Percentiles rank a stretch among this genome's conserved stretches.
These are phyloP conservation scores for Boletus vinaceobasis DNA, from an alignment of 768 basidiomycete genomes.

Conservation along the genomic window DNA sequence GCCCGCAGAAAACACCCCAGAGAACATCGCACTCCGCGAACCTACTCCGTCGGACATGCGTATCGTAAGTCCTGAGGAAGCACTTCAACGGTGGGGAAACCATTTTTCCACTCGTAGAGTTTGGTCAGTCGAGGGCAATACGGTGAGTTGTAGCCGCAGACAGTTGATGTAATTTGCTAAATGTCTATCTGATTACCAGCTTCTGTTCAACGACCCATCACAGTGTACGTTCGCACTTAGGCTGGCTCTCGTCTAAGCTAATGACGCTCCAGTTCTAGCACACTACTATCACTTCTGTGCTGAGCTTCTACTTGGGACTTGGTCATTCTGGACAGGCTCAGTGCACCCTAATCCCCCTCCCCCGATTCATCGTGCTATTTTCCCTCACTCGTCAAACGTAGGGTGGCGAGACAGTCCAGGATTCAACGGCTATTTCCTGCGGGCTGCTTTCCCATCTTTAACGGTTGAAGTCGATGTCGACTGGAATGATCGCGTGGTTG, in stretches of 20 bases:
- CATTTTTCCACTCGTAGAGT: slow-evolving; percentile 46
- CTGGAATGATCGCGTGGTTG: slow-evolving; percentile 61
- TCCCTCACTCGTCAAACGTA: slow-evolving; percentile 53
- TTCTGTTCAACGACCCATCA: slow-evolving; percentile 63
- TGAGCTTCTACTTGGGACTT: slow-evolving; percentile 72
- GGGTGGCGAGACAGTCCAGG: slow-evolving; percentile 77
- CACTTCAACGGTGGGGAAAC: slow-evolving; percentile 57
- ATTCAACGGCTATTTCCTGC: slow-evolving; percentile 75
- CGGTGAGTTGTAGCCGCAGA: slow-evolving; percentile 42
- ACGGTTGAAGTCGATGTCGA: slow-evolving; percentile 66
- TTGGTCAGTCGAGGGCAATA: slow-evolving; percentile 68
- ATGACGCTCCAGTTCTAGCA: slow-evolving; percentile 46
- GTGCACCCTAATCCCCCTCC: slow-evolving; percentile 40
- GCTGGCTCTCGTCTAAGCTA: neutral
- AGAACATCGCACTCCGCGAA: slow-evolving; percentile 63
- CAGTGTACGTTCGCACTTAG: slow-evolving; percentile 43
- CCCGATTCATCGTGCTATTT: slow-evolving; percentile 65
- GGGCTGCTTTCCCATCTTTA: slow-evolving; percentile 67
- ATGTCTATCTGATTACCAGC: slow-evolving; percentile 27
- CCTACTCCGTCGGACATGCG: slow-evolving; percentile 64
- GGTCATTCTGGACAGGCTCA: slow-evolving; percentile 70
- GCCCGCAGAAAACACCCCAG: slow-evolving; percentile 52
- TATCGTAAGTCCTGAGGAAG: slow-evolving; percentile 58
- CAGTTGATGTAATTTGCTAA: slow-evolving; percentile 1
- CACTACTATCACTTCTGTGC: slow-evolving; percentile 90